Base-by-base conservation (phyloP, 106 monocot genomes). In the Hemerocallis citrina region DNA sequence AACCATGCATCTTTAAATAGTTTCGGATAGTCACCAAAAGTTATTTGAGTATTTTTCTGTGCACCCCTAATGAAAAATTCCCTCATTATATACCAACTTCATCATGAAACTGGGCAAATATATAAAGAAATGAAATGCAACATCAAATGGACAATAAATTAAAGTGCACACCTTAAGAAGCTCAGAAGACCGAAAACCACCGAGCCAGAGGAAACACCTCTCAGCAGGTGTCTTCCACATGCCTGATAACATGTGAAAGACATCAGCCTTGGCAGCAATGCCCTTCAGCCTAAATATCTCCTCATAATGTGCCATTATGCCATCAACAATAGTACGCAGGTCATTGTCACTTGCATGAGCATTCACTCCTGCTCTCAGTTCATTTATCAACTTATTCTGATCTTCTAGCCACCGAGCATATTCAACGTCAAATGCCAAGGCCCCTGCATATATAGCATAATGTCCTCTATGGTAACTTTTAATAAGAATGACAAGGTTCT, bases 141-240 rank as follows among this genome's bases (percentile, higher is more conserved):
- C n/a, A n/a, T n/a, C n/a, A n/a, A 57, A 56, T 24, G 19, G 2
- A 68, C 36, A 34, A 15, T 31, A 11, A 13, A 44, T 40, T 59
- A 7, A 4, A 3, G 4, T 42, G 25, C 36, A 16, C 23, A 93
- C 93, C 89, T 93, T 89, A 5, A 93, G 79, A 25, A 93, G 82
- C 72, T 93, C 93, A 46, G 93, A 93, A 7, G 93, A 80, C 7
- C 93, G 79, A 69, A 93, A 93, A 47, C 93, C 93, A 1, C 93
- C 93, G 14, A 93, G 77, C 93, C 93, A 93, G 25, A 93, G 42
- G 52, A 93, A 93, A 68, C 89, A 93, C 54, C 93, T 79, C 56
- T 93, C 93, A 22, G 93, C 93, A 51, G 89, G 93, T 31, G 89
- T 93, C 48, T 93, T 93, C 93, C 93, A 93, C 93, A 93, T 93